Evolutionary conservation across 2,329 filamentous ascomycete species (phyloP), one percentile per base, ranked within the genome.

Genomic region (Orbilia ellipsospora): DNA sequence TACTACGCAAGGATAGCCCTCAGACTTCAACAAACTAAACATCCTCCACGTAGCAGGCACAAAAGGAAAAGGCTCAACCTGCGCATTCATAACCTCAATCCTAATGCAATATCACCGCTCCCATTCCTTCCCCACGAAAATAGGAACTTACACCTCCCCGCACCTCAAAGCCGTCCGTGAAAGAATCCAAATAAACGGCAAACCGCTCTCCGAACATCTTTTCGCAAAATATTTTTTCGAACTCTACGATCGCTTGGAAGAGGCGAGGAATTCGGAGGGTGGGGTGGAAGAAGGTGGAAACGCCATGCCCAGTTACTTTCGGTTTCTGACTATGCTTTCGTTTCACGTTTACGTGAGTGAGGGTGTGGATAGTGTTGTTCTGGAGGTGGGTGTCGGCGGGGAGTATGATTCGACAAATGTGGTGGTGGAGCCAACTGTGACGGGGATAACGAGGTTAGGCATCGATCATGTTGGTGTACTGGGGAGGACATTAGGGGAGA

Each of bases 391-490:
- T 0, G 96, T 98, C 77, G 95, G 95, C 15, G 95, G 94, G 57
- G 92, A 97, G 83, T 93, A 93, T 80, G 94, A 98, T 80, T 91
- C 91, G 28, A 99, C 95, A 8, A 98, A 98, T 80, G 87, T 98
- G 20, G 83, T 99, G 4, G 84, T 86, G 10, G 86, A 87, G 12
- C 90, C 93, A 0, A 89, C 88, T 5, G 90, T 89, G 0, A 87
- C 89, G 0, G 91, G 90, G 0, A 89, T 97, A 44, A 90, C 93
- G 18, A 93, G 90, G 80, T 82, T 97, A 51, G 93, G 92, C 2
- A 90, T 97, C 74, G 94, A 97, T 79, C 94, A 97, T 82, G 89
- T 90, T 0, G 88, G 87, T 3, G 89, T 96, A 86, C 85, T 97
- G 42, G 94, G 94, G 10, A 85, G 87, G 44, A 94, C 92, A 0